These are phyloP conservation scores for Cadophora sp. DNA, from an alignment of 2,329 filamentous ascomycete species.

Conservation along the genomic window DNA sequence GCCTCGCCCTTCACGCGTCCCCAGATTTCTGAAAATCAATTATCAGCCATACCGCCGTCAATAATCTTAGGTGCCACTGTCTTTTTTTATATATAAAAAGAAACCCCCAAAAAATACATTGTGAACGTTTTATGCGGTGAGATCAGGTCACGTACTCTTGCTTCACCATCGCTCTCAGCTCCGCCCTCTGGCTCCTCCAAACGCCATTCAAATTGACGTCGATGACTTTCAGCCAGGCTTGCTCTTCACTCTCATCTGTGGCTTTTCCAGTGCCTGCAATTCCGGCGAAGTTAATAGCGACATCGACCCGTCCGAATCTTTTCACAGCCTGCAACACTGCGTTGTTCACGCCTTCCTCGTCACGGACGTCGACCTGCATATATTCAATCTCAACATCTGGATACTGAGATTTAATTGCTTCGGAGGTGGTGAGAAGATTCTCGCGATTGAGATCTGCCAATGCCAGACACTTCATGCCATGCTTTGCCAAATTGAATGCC, in stretches of 20 bases:
- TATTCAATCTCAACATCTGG: neutral
- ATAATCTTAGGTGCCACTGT: neutral
- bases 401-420: neutral
- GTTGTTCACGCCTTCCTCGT: neutral
- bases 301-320: neutral
- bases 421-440: neutral
- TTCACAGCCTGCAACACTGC: neutral
- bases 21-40: constrained; percentile 43
- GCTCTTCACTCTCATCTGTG: neutral
- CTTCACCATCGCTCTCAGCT: neutral
- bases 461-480: neutral
- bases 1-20: constrained; percentile 51
- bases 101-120: neutral
- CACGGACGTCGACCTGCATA: neutral
- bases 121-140: neutral
- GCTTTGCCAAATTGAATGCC: neutral
- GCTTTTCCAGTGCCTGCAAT: neutral
- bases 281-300: neutral
- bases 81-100: neutral
- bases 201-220: neutral
- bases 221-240: neutral
- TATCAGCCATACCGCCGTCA: neutral
- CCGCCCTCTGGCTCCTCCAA: constrained; percentile 1
- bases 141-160: constrained; percentile 7
- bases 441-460: neutral